phyloP scores from a whole-genome alignment of 2,329 filamentous ascomycete genomes.

The Microthyrium microscopicum region DNA sequence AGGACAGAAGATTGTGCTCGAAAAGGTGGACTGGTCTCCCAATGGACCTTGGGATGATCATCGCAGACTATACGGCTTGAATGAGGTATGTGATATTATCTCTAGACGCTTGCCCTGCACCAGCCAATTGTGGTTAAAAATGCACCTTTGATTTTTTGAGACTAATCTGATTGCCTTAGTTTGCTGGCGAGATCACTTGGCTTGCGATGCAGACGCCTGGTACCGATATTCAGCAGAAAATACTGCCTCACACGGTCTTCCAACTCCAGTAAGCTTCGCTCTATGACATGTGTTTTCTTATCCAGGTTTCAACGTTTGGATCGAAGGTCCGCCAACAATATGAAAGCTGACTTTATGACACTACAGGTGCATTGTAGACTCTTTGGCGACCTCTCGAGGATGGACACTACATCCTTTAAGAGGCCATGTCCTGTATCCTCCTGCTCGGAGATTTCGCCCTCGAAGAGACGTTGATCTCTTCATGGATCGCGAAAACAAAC shows the following conservation, averaged over 20 bases:
- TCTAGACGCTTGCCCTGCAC: background rate
- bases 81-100: conserved; percentile 15
- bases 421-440: conserved; percentile 21
- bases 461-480: conserved; percentile 28
- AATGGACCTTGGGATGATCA: conserved; percentile 22
- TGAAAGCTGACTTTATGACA: background rate
- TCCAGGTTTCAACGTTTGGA: background rate
- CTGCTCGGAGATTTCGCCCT: conserved; percentile 21
- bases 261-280: conserved; percentile 22
- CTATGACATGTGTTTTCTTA: too few relatives aligned
- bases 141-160: background rate
- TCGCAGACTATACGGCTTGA: conserved; percentile 27
- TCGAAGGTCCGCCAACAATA: too few relatives aligned
- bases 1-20: conserved; percentile 19
- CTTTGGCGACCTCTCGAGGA: conserved; percentile 27
- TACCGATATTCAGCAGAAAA: conserved; percentile 21
- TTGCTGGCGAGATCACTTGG: conserved; percentile 27
- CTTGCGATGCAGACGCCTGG: conserved; percentile 30
- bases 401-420: conserved; percentile 21
- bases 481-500: conserved; percentile 21
- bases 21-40: conserved; percentile 27
- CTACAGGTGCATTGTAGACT: conserved; percentile 28
- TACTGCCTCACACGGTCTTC: conserved; percentile 33
- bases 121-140: too few relatives aligned
- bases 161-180: conserved; percentile 11